Evolutionary conservation across 2,329 filamentous ascomycete genomes (phyloP).

Genomic region (Aspergillus transmontanensis): DNA sequence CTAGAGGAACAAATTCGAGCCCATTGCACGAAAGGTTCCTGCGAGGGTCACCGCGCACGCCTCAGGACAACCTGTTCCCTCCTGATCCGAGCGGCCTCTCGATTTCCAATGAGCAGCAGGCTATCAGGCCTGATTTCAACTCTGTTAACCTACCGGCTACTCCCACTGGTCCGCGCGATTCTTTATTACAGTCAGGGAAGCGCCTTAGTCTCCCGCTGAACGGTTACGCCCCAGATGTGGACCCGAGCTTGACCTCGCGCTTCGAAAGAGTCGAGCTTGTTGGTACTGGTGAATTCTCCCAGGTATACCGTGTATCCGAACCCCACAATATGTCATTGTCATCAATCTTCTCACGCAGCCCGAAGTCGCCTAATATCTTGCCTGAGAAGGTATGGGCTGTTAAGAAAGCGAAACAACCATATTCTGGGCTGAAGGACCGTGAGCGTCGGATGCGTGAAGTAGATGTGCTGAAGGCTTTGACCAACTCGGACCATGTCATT

Average conservation of each 20-base stretch:
- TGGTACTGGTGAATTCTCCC: constrained; percentile 89
- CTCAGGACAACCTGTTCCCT: constrained; percentile 71
- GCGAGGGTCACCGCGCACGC: constrained; percentile 71
- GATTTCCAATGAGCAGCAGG: constrained; percentile 63
- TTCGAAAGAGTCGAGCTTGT: constrained; percentile 81
- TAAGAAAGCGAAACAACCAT: constrained; percentile 86
- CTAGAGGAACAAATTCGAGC: constrained; percentile 49
- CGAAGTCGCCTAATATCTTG: constrained; percentile 56
- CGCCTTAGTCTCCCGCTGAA: constrained; percentile 70
- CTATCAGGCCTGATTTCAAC: constrained; percentile 44
- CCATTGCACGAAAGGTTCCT: constrained; percentile 60
- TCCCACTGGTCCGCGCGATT: constrained; percentile 69
- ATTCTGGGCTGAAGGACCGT: constrained; percentile 77
- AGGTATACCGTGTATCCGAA: constrained; percentile 77
- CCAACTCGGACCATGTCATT: constrained; percentile 80
- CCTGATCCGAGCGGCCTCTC: constrained; percentile 81
- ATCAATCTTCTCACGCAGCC: constrained; percentile 48
- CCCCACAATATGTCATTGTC: constrained; percentile 40
- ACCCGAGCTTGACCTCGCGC: constrained; percentile 70
- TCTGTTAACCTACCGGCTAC: constrained; percentile 70
- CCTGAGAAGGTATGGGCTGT: constrained; percentile 77
- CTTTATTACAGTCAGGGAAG: constrained; percentile 59
- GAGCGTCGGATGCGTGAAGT: constrained; percentile 84
- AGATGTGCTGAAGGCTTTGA: constrained; percentile 72
- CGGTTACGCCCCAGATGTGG: constrained; percentile 70